Percentiles rank a stretch among this genome's conserved stretches.
These are phyloP conservation scores for Cicer chorassanicum DNA, from an alignment of 306 rosid species.

Conservation along the genomic window DNA sequence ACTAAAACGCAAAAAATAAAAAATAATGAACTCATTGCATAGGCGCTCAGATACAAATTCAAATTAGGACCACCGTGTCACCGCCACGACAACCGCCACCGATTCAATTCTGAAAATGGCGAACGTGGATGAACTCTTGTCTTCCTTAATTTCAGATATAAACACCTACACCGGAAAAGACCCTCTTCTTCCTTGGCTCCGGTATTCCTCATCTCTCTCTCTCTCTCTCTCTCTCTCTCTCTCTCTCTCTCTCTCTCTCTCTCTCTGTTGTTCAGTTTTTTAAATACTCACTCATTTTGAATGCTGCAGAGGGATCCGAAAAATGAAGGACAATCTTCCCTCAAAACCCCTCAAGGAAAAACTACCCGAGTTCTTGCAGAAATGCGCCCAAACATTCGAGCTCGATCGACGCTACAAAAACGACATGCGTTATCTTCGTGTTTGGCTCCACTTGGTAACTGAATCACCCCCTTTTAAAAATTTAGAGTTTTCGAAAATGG, in stretches of 20 bases:
- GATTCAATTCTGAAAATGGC: constrained; percentile 41
- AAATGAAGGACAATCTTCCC: constrained; percentile 70
- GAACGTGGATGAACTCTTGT: constrained; percentile 58
- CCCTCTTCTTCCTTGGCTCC: constrained; percentile 96
- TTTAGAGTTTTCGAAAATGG: background rate
- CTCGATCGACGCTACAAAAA: constrained; percentile 81
- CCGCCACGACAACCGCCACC: constrained; percentile 27
- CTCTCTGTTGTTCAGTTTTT: constrained; percentile 23
- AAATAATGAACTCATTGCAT: background rate
- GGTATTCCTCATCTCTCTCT: constrained; percentile 49
- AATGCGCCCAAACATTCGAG: constrained; percentile 72
- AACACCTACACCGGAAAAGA: constrained; percentile 77
- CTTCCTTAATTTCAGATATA: constrained; percentile 69
- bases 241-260: constrained; percentile 18
- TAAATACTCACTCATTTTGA: constrained; percentile 27
- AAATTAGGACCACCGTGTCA: constrained; percentile 43
- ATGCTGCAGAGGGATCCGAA: constrained; percentile 74
- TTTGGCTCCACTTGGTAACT: constrained; percentile 93
- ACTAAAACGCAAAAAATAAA: background rate
- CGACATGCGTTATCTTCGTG: constrained; percentile 83
- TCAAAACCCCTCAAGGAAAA: constrained; percentile 64
- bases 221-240: constrained; percentile 17
- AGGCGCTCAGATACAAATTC: constrained; percentile 51
- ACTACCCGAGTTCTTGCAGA: constrained; percentile 74
- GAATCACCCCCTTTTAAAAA: background rate